Evolutionary conservation across 495 filamentous ascomycete genomes (phyloP).

Genomic region (Articulospora tetracladia): DNA sequence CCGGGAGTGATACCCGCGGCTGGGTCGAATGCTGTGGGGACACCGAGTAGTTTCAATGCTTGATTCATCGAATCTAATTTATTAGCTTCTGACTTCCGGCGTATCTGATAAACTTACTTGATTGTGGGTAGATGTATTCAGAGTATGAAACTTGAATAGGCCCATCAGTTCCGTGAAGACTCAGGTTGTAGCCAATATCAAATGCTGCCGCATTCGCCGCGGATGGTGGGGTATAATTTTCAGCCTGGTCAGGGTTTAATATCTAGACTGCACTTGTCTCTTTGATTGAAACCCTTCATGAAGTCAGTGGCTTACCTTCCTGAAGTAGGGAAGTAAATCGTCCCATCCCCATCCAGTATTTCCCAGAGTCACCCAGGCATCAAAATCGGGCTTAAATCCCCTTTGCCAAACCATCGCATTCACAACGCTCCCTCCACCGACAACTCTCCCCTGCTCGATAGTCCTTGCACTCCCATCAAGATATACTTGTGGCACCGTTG

Average conservation of each 20-base stretch:
- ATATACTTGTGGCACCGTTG: neutral
- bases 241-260: slow-evolving; percentile 2
- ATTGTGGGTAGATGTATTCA: slow-evolving; percentile 42
- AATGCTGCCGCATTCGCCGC: slow-evolving; percentile 28
- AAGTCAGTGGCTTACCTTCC: slow-evolving; percentile 32
- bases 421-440: neutral
- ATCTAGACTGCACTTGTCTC: neutral
- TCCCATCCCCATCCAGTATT: slow-evolving; percentile 58
- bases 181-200: slow-evolving; percentile 15
- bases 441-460: neutral
- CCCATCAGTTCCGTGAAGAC: slow-evolving; percentile 33
- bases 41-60: slow-evolving; percentile 44
- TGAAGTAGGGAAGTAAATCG: slow-evolving; percentile 55
- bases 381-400: slow-evolving; percentile 41
- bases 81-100: neutral
- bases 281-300: neutral
- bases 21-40: slow-evolving; percentile 32
- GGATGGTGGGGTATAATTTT: slow-evolving; percentile 26
- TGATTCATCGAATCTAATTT: slow-evolving; percentile 45
- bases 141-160: slow-evolving; percentile 51
- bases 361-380: neutral
- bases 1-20: slow-evolving; percentile 8
- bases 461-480: neutral
- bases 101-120: slow-evolving; percentile 13
- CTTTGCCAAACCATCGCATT: slow-evolving; percentile 22